A percentile compares a stretch with the other conserved stretches of the same genome.
These are phyloP conservation scores for Daldinia bambusicola DNA, from an alignment of 495 filamentous ascomycete genomes.

Conservation along the genomic window DNA sequence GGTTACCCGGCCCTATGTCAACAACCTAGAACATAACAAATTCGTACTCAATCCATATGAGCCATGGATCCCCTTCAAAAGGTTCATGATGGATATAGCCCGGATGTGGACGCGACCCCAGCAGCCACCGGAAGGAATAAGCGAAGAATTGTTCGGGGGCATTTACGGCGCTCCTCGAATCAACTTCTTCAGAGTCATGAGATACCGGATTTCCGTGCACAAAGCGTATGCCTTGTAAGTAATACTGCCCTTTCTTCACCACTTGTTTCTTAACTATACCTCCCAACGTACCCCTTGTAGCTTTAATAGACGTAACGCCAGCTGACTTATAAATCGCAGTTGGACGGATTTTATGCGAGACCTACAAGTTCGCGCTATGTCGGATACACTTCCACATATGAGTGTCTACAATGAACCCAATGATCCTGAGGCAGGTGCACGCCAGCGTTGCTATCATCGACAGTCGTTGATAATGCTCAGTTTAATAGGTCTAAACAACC, in stretches of 20 bases:
- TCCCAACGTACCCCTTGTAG: too few species aligned
- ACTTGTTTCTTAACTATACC: background rate
- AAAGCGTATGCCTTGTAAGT: background rate
- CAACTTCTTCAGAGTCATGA: conserved; percentile 28
- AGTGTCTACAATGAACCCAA: too few species aligned
- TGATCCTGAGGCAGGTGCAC: too few species aligned
- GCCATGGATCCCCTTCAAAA: conserved; percentile 13
- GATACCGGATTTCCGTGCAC: conserved; percentile 10
- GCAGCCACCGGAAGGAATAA: background rate
- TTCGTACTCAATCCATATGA: background rate
- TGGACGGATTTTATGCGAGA: background rate
- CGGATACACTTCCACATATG: background rate
- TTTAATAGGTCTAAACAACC: background rate
- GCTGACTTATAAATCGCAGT: background rate
- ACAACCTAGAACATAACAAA: background rate
- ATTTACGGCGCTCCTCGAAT: background rate
- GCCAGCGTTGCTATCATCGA: too few species aligned
- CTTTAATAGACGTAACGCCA: background rate
- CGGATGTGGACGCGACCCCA: background rate
- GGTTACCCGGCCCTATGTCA: background rate
- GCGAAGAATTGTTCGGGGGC: background rate
- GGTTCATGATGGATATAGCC: conserved; percentile 22
- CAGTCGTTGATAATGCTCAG: background rate
- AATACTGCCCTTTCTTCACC: background rate
- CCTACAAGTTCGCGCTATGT: background rate